These are phyloP conservation scores for Fusarium nelsonii DNA, from an alignment of 2,329 filamentous ascomycete species.

Conservation along the genomic window DNA sequence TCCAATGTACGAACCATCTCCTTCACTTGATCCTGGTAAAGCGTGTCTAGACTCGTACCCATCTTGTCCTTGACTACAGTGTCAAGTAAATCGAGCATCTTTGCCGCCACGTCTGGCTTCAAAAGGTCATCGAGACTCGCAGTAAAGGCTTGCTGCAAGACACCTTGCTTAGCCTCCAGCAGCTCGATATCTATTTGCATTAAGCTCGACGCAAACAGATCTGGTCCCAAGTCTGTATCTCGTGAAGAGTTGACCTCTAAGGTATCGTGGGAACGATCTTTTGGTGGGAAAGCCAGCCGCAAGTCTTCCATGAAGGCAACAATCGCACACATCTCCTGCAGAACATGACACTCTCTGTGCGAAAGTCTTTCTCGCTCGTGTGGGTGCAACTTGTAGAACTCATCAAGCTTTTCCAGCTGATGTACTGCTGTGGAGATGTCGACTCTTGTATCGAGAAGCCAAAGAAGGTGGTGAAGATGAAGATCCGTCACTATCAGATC, in stretches of 20 bases:
- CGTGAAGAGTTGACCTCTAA: too few relatives aligned
- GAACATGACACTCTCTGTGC: background rate
- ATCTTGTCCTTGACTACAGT: background rate
- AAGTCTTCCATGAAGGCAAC: background rate
- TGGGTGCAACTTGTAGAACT: background rate
- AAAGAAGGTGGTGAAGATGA: background rate
- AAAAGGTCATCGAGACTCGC: background rate
- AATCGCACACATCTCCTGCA: background rate
- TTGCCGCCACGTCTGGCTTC: accelerated
- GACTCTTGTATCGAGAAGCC: too few relatives aligned
- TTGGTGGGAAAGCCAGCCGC: background rate
- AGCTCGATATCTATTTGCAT: background rate
- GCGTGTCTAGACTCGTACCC: background rate
- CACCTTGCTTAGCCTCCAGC: accelerated
- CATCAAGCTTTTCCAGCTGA: background rate
- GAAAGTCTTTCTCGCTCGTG: background rate
- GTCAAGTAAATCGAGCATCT: background rate
- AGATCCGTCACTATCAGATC: background rate
- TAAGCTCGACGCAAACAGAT: background rate
- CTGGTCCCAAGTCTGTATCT: background rate
- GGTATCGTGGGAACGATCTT: background rate
- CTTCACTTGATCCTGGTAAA: background rate
- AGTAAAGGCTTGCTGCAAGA: background rate
- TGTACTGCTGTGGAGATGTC: too few relatives aligned
- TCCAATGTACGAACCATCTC: background rate